Evolutionary conservation across 805 yeast species (phyloP).

Genomic region (Candida jianshihensis): DNA sequence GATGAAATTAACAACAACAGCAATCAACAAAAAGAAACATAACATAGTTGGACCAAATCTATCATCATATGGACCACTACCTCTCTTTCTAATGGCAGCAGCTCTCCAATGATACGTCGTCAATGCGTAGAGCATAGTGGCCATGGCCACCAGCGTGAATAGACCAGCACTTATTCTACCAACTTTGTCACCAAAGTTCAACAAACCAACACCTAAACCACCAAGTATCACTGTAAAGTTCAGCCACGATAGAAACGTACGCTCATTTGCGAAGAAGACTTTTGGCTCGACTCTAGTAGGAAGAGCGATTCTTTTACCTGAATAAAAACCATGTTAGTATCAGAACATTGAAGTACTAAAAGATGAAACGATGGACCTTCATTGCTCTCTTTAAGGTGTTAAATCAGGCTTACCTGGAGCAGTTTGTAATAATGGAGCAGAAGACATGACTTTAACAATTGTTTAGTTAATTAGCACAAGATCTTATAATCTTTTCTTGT

Average conservation of each 20-base stretch:
- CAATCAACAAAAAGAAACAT: conserved; percentile 86
- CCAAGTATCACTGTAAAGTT: conserved; percentile 98
- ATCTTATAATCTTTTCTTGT: too few relatives aligned
- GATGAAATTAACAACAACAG: conserved; percentile 88
- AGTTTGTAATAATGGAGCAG: conserved; percentile 67
- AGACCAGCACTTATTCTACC: conserved; percentile 91
- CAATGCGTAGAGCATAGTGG: conserved; percentile 93
- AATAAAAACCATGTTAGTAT: conserved; percentile 4
- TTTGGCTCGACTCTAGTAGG: conserved; percentile 99
- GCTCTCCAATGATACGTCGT: conserved; percentile 99
- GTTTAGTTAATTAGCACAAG: too few relatives aligned
- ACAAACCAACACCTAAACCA: conserved; percentile 89
- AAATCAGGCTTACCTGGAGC: conserved; percentile 45
- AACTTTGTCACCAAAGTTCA: conserved; percentile 91
- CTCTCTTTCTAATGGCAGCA: conserved; percentile 94
- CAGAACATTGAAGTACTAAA: too few relatives aligned
- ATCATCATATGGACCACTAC: conserved; percentile 99
- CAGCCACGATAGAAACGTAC: conserved; percentile 97
- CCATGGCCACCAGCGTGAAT: conserved; percentile 95
- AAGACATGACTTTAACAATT: conserved; percentile 48
- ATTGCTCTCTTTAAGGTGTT: neutral
- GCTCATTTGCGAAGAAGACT: conserved; percentile 97
- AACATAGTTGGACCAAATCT: conserved; percentile 97
- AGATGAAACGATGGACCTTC: too few relatives aligned
- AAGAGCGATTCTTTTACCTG: conserved; percentile 85